Base-by-base conservation (phyloP, 257 asterid species). In the Fraxinus pennsylvanica region DNA sequence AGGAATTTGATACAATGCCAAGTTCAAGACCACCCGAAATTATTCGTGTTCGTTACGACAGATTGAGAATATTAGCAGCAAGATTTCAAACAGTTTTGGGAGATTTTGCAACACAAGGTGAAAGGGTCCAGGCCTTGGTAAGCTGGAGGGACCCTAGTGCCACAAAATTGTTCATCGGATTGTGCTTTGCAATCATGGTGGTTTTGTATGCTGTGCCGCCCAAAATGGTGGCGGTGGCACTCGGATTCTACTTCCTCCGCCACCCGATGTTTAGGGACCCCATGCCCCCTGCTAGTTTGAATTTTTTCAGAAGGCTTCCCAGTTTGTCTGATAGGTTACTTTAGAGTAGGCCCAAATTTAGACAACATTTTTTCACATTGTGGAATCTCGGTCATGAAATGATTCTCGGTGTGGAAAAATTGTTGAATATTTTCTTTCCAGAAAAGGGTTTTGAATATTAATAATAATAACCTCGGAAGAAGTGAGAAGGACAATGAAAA, bases 81-180 rank as follows among this genome's bases (percentile, higher is more conserved):
- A 84, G 98, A 85, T 96, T 95, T 0, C 97, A 93, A 75, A 92
- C 96, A 5, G 96, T 95, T 33, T 84, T 95, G 80, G 99, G 99
- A 27, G 98, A 95, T 85, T 85, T 95, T 47, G 99, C 98, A 15
- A 93, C 99, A 0, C 99, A 93, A 35, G 99, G 99, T 1, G 99
- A 95, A 43, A 90, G 99, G 74, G 68, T 90, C 30, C 99, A 92
- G 57, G 99, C 98, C 1, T 38, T 93, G 83, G 99, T 95, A 4
- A 95, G 96, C 72, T 95, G 97, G 99, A 84, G 99, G 87, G 99
- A 95, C 81, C 98, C 99, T 0, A 84, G 97, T 75, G 99, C 99
- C 13, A 87, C 99, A 0, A 95, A 93, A 79, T 52, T 95, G 78
- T 95, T 95, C 73, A 83, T 95, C 3, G 95, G 89, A 8, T 85